A percentile compares a stretch with the other conserved stretches of the same genome.
phyloP scores from a whole-genome alignment of 2,329 filamentous ascomycete species.

The Fusarium papillatum region DNA sequence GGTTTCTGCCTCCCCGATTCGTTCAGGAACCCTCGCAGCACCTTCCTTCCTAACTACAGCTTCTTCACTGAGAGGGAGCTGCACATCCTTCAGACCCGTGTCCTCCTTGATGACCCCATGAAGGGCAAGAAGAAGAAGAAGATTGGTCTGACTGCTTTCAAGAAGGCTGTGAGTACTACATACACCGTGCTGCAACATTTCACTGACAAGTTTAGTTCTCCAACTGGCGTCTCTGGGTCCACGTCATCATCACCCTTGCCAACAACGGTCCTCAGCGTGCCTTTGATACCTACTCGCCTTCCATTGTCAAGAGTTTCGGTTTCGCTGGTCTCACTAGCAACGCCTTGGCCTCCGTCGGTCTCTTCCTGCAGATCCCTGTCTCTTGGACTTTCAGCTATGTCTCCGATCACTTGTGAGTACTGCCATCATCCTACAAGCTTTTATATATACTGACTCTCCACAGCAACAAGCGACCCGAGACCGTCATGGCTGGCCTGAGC shows the following conservation, averaged over 20 bases:
- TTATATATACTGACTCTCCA: neutral
- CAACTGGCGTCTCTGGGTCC: slow-evolving; percentile 66
- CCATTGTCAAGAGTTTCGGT: slow-evolving; percentile 66
- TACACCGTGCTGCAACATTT: neutral
- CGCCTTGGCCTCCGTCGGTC: slow-evolving; percentile 67
- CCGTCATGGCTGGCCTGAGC: slow-evolving; percentile 62
- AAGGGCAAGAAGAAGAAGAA: slow-evolving; percentile 62
- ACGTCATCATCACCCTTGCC: slow-evolving; percentile 63
- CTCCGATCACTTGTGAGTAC: slow-evolving; percentile 64
- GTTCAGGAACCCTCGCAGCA: slow-evolving; percentile 57
- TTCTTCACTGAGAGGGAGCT: slow-evolving; percentile 56
- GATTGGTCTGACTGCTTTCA: slow-evolving; percentile 60
- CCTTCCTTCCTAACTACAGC: slow-evolving; percentile 52
- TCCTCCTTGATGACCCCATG: slow-evolving; percentile 58
- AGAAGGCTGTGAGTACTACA: slow-evolving; percentile 56
- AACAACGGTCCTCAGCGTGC: slow-evolving; percentile 63
- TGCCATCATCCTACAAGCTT: neutral
- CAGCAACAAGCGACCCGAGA: slow-evolving; percentile 63
- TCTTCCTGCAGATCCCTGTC: slow-evolving; percentile 65
- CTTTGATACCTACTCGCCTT: slow-evolving; percentile 66
- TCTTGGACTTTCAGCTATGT: slow-evolving; percentile 65
- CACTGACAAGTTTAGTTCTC: slow-evolving; percentile 50
- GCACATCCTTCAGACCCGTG: slow-evolving; percentile 57
- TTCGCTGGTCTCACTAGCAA: slow-evolving; percentile 63
- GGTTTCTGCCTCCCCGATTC: slow-evolving; percentile 60